Evolutionary conservation across 208 protist species (phyloP).

Genomic region (Trypanosoma rangeli): DNA sequence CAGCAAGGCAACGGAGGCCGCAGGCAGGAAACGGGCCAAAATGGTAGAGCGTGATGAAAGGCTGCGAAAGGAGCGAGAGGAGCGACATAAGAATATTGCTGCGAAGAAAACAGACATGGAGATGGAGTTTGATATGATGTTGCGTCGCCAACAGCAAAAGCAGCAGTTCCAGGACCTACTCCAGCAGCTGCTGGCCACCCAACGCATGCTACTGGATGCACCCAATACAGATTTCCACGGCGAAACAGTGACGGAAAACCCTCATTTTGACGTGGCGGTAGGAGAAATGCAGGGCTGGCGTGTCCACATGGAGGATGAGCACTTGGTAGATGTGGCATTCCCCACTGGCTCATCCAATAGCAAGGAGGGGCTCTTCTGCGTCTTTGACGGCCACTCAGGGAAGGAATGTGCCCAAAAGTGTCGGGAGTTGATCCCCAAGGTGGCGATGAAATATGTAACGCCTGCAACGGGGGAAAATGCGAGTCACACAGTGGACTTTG

Average conservation of each 20-base stretch:
- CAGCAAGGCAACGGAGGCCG: slow-evolving; percentile 56
- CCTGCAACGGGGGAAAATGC: slow-evolving; percentile 21
- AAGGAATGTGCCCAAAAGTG: slow-evolving; percentile 44
- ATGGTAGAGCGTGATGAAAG: slow-evolving; percentile 38
- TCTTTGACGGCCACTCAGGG: slow-evolving; percentile 90
- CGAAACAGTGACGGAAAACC: slow-evolving; percentile 43
- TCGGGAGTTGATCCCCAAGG: slow-evolving; percentile 35
- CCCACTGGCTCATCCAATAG: slow-evolving; percentile 30
- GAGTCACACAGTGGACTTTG: slow-evolving; percentile 55
- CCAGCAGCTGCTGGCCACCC: slow-evolving; percentile 48
- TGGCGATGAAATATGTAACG: slow-evolving; percentile 26
- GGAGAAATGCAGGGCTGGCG: slow-evolving; percentile 90
- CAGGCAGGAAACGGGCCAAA: slow-evolving; percentile 38
- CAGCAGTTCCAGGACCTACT: slow-evolving; percentile 73
- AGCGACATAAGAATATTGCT: slow-evolving; percentile 39
- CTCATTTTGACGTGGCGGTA: slow-evolving; percentile 72
- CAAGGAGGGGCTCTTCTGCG: slow-evolving; percentile 68
- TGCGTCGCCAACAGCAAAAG: slow-evolving; percentile 57
- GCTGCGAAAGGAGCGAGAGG: slow-evolving; percentile 36
- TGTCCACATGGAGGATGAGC: slow-evolving; percentile 87
- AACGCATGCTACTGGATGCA: slow-evolving; percentile 54
- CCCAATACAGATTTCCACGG: slow-evolving; percentile 72
- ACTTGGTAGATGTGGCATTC: slow-evolving; percentile 68
- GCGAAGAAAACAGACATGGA: slow-evolving; percentile 53
- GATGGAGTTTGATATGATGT: slow-evolving; percentile 30